Conservation (phyloP, 2,329 filamentous ascomycete species). For the Penicillium sp. region DNA sequence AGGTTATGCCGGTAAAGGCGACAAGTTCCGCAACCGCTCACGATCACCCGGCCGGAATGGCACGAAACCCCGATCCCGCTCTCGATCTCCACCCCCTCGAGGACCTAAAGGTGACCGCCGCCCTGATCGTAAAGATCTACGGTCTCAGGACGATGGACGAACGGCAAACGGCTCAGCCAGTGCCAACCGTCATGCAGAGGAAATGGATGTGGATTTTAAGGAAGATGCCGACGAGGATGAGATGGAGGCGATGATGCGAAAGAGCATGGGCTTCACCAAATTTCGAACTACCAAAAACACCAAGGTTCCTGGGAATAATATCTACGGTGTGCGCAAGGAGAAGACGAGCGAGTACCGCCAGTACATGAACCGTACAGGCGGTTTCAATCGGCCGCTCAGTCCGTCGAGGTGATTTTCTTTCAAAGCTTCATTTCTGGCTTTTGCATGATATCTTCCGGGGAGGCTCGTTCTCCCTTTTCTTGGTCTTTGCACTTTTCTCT, state of each 20-base stretch:
- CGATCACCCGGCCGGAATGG: constrained; percentile 45
- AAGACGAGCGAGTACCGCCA: constrained; percentile 95
- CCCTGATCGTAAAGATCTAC: constrained; percentile 39
- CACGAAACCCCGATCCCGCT: constrained; percentile 37
- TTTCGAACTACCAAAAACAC: constrained; percentile 89
- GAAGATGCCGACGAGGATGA: constrained; percentile 65
- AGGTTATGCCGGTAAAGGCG: constrained; percentile 42
- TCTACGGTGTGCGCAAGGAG: constrained; percentile 82
- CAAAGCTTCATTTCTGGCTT: background rate
- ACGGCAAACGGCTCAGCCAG: constrained; percentile 35
- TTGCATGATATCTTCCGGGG: background rate
- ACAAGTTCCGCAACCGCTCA: constrained; percentile 46
- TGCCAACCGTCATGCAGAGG: constrained; percentile 38
- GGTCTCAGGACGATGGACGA: constrained; percentile 31
- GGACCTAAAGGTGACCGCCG: constrained; percentile 41
- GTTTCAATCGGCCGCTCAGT: constrained; percentile 58
- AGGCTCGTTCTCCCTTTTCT: constrained; percentile 13
- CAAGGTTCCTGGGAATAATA: constrained; percentile 86
- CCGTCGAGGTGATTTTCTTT: constrained; percentile 45
- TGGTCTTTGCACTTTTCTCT: constrained; percentile 10
- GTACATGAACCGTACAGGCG: constrained; percentile 74
- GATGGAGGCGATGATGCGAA: constrained; percentile 74
- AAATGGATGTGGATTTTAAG: constrained; percentile 53
- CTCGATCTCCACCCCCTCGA: constrained; percentile 44
- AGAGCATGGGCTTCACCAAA: constrained; percentile 86